phyloP scores from a whole-genome alignment of 1,139 yeast species.

The Pichia sp. region DNA sequence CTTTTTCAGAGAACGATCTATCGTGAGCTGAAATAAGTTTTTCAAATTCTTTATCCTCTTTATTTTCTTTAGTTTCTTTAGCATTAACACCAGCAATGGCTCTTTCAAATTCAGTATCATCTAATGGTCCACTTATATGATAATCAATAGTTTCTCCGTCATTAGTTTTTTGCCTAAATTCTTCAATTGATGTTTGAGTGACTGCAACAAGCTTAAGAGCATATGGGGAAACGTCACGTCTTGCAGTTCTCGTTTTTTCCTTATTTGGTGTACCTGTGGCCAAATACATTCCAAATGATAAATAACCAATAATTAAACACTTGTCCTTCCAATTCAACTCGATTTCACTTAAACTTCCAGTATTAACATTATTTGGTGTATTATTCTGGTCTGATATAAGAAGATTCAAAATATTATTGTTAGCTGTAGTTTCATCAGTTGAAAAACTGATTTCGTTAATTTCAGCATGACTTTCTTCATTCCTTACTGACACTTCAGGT shows the following conservation, averaged over 20 bases:
- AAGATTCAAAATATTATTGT: no score
- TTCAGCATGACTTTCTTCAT: neutral
- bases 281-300: conserved; percentile 9
- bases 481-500: neutral
- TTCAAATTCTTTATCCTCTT: conserved; percentile 17
- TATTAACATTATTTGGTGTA: no score
- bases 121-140: conserved; percentile 3
- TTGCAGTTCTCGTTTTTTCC: conserved; percentile 29
- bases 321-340: conserved; percentile 1
- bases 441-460: no score
- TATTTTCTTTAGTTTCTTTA: conserved; percentile 16
- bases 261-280: conserved; percentile 13
- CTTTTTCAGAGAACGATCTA: conserved; percentile 6
- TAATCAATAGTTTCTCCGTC: conserved; percentile 11
- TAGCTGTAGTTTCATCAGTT: no score
- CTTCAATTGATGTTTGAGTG: conserved; percentile 16
- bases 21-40: conserved; percentile 14
- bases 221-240: conserved; percentile 30
- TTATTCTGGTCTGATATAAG: no score
- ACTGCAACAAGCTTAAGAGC: conserved; percentile 21
- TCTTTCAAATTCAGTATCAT: conserved; percentile 8
- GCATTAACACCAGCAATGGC: conserved; percentile 6
- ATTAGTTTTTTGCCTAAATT: conserved; percentile 14
- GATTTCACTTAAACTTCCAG: neutral
- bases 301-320: conserved; percentile 6